These are phyloP conservation scores for Mycena crocata DNA, from an alignment of 768 basidiomycete species.

Conservation along the genomic window DNA sequence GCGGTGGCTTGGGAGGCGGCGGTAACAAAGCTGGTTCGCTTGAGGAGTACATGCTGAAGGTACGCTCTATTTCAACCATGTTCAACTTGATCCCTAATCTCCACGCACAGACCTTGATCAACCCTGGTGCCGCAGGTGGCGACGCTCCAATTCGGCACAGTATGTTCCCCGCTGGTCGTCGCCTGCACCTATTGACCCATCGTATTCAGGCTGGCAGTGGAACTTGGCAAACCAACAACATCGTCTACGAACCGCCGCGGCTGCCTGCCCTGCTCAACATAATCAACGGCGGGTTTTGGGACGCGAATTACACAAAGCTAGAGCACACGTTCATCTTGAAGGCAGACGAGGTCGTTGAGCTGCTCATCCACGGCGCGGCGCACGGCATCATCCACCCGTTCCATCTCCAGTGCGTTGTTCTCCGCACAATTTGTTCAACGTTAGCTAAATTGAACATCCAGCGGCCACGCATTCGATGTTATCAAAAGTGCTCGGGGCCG, in stretches of 20 bases:
- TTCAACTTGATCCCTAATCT: neutral
- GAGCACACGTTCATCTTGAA: conserved; percentile 38
- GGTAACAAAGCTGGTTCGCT: neutral
- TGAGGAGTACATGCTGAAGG: conserved; percentile 27
- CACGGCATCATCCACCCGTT: conserved; percentile 16
- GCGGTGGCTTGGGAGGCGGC: neutral
- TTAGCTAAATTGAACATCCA: conserved; percentile 33
- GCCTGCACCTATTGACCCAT: neutral
- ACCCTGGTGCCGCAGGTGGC: conserved; percentile 27
- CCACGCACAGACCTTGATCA: conserved; percentile 5
- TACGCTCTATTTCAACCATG: neutral
- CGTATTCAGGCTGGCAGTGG: no score
- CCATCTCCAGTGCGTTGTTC: conserved; percentile 27
- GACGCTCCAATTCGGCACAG: conserved; percentile 15
- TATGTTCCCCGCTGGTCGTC: neutral
- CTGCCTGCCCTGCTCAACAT: conserved; percentile 38
- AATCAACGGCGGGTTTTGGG: conserved; percentile 32
- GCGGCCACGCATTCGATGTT: conserved; percentile 42
- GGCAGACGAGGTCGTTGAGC: conserved; percentile 34
- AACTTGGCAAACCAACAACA: conserved; percentile 35
- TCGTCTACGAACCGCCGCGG: conserved; percentile 33
- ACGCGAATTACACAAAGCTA: conserved; percentile 32
- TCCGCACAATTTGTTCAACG: no score
- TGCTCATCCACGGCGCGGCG: conserved; percentile 33
- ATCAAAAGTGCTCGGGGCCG: conserved; percentile 32